Base-by-base conservation (phyloP, 345 rosid genomes). In the Eucalyptus cladocalyx region DNA sequence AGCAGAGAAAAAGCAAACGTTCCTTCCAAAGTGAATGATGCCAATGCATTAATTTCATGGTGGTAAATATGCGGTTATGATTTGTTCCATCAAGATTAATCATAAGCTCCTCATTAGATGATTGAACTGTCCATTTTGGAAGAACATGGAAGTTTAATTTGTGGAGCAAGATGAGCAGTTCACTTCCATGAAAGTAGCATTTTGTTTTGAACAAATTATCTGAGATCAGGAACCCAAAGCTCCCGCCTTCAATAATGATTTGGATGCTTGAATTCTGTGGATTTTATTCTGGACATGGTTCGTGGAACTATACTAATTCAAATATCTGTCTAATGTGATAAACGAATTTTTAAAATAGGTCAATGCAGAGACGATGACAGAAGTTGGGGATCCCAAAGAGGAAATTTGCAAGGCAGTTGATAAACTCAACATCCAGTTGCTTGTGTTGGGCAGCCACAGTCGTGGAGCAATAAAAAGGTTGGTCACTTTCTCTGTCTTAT, bases 391-490 rank as follows among this genome's bases (percentile, higher is more conserved):
- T 87, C 95, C 97, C 6, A 94, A 91, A 88, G 91, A 90, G 23
- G 81, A 45, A 32, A 93, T 95, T 54, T 93, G 96, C 86, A 94
- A 92, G 65, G 93, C 90, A 7, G 94, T 87, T 3, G 94, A 94
- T n/a, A 93, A 94, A 90, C 93, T 89, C 83, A 89, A 92, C 19
- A 88, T 91, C 87, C 60, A 94, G 30, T 91, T 95, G 45, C 95
- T 95, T 24, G 62, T 95, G 16, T 18, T 95, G 43, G 96, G 97
- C 67, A 95, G 95, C 88, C 91, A 93, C 34, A 88, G 93, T 80
- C 94, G 94, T 45, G 96, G 96, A 89, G 86, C 95, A 40, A 89
- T 94, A 56, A 87, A 93, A 91, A 95, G 97, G 97, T 95, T 88
- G 45, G 92, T 88, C 86, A 32, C 86, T 40, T 34, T 6, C 7